Percentiles rank a stretch among this genome's conserved stretches.
phyloP scores from a whole-genome alignment of 73 alveolate species.

The Uronychia binucleata region DNA sequence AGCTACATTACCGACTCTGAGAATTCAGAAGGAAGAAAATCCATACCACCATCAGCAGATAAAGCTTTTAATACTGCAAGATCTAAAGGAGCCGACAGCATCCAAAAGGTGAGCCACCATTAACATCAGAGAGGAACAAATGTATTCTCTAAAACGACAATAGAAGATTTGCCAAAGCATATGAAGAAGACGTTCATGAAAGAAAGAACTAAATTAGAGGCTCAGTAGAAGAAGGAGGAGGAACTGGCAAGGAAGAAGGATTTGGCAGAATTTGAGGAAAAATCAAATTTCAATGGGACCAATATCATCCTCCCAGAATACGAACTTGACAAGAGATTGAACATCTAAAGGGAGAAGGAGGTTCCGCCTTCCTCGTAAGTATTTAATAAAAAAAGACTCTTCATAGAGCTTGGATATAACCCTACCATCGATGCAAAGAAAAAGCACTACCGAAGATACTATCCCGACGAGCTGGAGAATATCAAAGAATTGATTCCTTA shows the following conservation, averaged over 20 bases:
- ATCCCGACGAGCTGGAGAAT: slow-evolving; percentile 79
- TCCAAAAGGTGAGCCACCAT: no score
- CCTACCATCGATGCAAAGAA: slow-evolving; percentile 12
- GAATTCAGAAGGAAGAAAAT: not conserved
- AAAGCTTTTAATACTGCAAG: no score
- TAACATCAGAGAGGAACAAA: not conserved
- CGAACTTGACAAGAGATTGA: slow-evolving; percentile 28
- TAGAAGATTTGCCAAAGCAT: not conserved
- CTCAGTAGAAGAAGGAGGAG: not conserved
- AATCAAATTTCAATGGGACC: slow-evolving; percentile 9
- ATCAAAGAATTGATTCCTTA: slow-evolving; percentile 54
- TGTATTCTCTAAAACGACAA: not conserved
- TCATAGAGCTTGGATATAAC: slow-evolving; percentile 38
- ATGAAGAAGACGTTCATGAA: slow-evolving; percentile 16
- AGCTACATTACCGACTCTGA: not conserved
- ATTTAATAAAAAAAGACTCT: not conserved
- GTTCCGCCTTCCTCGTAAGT: slow-evolving; percentile 26
- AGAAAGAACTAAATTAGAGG: not conserved
- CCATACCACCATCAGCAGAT: no score
- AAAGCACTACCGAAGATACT: slow-evolving; percentile 87
- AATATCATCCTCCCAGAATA: slow-evolving; percentile 35
- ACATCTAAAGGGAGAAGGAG: slow-evolving; percentile 21
- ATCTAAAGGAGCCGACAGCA: no score
- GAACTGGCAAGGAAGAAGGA: not conserved
- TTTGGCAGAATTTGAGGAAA: not conserved